Conservation (phyloP, 2,329 filamentous ascomycete genomes). For the Aspergillus flavus region DNA sequence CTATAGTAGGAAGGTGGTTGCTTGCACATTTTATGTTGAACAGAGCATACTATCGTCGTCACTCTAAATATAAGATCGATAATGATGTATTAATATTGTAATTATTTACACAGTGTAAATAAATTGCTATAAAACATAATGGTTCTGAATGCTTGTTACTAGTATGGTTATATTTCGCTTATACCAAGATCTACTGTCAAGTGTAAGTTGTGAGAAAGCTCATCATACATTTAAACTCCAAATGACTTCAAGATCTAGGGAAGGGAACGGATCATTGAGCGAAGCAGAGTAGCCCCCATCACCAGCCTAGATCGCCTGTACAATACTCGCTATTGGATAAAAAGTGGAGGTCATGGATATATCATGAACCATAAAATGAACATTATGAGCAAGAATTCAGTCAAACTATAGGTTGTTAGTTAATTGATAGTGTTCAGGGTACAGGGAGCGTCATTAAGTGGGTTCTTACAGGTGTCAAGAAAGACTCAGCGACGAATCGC, state of each 20-base stretch:
- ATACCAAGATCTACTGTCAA: not conserved
- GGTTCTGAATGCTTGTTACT: not conserved
- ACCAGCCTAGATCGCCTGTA: slow-evolving; percentile 29
- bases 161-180: not conserved
- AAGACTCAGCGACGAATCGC: slow-evolving; percentile 97
- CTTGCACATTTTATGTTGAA: not conserved
- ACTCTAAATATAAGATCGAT: not conserved
- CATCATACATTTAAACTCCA: slow-evolving; percentile 10
- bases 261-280: slow-evolving; percentile 16
- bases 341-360: slow-evolving; percentile 23
- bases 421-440: slow-evolving; percentile 24
- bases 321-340: slow-evolving; percentile 20
- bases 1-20: not conserved
- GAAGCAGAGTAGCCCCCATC: slow-evolving; percentile 19
- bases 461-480: slow-evolving; percentile 79
- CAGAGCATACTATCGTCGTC: not conserved
- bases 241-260: slow-evolving; percentile 14
- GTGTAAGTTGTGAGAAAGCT: not conserved
- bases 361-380: slow-evolving; percentile 20
- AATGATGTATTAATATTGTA: not conserved
- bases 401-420: slow-evolving; percentile 28
- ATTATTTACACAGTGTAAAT: not conserved
- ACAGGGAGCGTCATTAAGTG: not conserved
- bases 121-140: not conserved
- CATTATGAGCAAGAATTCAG: slow-evolving; percentile 13